Conservation (phyloP, 352 stramenopile genomes). For the Phytopythium chamaehyphon region DNA sequence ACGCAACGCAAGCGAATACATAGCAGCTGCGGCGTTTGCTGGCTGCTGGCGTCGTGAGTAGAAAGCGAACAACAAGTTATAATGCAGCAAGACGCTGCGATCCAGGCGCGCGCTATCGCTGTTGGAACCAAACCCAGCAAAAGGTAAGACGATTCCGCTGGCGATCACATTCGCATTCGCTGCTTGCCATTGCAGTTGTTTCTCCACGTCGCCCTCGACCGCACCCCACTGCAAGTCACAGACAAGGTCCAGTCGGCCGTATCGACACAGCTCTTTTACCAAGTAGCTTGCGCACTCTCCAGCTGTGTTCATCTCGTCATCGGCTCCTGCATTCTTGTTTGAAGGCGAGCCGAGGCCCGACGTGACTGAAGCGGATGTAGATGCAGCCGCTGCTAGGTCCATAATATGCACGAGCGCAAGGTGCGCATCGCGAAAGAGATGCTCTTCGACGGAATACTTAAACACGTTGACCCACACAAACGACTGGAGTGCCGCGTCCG, state of each 20-base stretch:
- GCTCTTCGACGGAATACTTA: conserved; percentile 71
- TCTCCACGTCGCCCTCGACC: conserved; percentile 57
- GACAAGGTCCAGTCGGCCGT: conserved; percentile 61
- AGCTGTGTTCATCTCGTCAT: conserved; percentile 27
- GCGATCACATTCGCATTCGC: conserved; percentile 55
- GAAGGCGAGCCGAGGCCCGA: conserved; percentile 8
- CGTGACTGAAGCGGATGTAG: conserved; percentile 3
- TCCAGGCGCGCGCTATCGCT: conserved; percentile 21
- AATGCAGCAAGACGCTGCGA: conserved; percentile 40
- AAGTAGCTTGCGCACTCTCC: conserved; percentile 69
- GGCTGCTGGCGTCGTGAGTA: conserved; percentile 61
- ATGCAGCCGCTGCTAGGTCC: conserved; percentile 23
- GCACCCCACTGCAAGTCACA: conserved; percentile 70
- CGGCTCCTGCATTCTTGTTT: conserved; percentile 4
- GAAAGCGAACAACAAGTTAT: conserved; percentile 71
- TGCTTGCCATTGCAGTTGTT: conserved; percentile 69
- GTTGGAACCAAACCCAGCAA: conserved; percentile 3
- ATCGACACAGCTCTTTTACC: conserved; percentile 67
- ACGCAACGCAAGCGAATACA: conserved; percentile 52
- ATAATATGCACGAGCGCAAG: conserved; percentile 69
- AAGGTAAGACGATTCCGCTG: conserved; percentile 12
- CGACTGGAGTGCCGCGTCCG: conserved; percentile 44
- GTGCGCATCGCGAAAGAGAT: conserved; percentile 55
- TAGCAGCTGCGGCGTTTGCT: conserved; percentile 51
- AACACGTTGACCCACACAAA: conserved; percentile 85